phyloP scores from a whole-genome alignment of 805 yeast genomes.

The Ascoidea rubescens region DNA sequence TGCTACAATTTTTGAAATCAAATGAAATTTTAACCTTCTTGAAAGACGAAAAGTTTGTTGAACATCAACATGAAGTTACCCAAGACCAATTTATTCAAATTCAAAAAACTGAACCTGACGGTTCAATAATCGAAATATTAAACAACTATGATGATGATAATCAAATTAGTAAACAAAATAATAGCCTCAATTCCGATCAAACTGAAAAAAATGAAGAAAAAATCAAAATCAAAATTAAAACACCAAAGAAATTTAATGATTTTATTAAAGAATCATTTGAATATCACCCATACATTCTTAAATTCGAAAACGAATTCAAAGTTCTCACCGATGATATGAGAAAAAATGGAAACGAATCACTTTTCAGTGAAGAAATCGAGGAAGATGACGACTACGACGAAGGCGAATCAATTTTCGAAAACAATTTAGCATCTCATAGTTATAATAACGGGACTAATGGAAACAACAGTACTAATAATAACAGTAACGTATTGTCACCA shows the following conservation, averaged over 20 bases:
- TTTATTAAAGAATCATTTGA: slow-evolving; percentile 2
- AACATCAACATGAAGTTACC: slow-evolving; percentile 1
- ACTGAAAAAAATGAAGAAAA: neutral
- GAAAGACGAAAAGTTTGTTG: slow-evolving; percentile 5
- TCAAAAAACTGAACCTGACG: slow-evolving; percentile 2
- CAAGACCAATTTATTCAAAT: slow-evolving; percentile 5
- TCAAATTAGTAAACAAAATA: neutral
- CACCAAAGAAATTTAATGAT: neutral
- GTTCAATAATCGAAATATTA: slow-evolving; percentile 2
- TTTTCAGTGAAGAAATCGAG: neutral
- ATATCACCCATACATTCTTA: slow-evolving; percentile 10
- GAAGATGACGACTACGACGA: neutral
- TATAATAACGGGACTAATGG: neutral
- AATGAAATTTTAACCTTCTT: slow-evolving; percentile 6
- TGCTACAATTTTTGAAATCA: slow-evolving; percentile 7
- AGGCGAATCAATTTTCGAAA: neutral
- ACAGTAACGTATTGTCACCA: neutral
- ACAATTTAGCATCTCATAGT: neutral
- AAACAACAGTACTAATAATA: slow-evolving; percentile 1
- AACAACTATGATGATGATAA: neutral
- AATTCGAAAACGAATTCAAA: neutral
- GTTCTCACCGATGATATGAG: neutral
- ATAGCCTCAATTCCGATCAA: slow-evolving; percentile 1
- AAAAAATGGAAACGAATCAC: neutral
- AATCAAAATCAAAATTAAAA: neutral